phyloP scores from a whole-genome alignment of 208 protist genomes.

The Tritrichomonas foetus region DNA sequence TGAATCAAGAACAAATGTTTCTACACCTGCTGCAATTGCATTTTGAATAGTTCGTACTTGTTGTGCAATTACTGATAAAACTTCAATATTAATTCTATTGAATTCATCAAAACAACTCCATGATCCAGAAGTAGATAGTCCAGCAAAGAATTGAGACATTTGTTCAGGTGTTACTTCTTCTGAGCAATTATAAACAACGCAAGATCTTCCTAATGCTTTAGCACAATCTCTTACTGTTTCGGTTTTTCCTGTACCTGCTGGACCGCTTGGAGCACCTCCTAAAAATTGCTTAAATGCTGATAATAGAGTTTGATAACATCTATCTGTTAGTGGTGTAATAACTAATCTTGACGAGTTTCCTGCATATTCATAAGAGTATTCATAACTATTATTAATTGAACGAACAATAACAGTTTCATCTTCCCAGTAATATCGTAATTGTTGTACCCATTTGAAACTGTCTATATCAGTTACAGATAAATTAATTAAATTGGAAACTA shows the following conservation, averaged over 20 bases:
- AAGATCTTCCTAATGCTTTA: constrained; percentile 61
- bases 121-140: constrained; percentile 54
- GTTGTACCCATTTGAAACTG: constrained; percentile 86
- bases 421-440: constrained; percentile 90
- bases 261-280: constrained; percentile 63
- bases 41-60: constrained; percentile 56
- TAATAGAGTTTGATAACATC: constrained; percentile 71
- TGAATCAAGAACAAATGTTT: constrained; percentile 58
- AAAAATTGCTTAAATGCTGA: constrained; percentile 63
- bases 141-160: constrained; percentile 58
- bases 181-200: constrained; percentile 94
- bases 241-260: constrained; percentile 69
- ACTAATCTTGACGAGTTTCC: constrained; percentile 59
- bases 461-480: constrained; percentile 73
- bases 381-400: constrained; percentile 55
- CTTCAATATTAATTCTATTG: constrained; percentile 63
- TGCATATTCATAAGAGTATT: constrained; percentile 62
- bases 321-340: constrained; percentile 63
- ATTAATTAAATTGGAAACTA: constrained; percentile 65
- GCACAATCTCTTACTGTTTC: constrained; percentile 66
- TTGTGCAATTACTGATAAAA: constrained; percentile 60
- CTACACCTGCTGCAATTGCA: constrained; percentile 51
- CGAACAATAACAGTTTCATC: constrained; percentile 48
- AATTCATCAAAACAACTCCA: constrained; percentile 70
- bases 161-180: constrained; percentile 68